phyloP scores from a whole-genome alignment of 352 stramenopile genomes.

The Thraustotheca clavata region DNA sequence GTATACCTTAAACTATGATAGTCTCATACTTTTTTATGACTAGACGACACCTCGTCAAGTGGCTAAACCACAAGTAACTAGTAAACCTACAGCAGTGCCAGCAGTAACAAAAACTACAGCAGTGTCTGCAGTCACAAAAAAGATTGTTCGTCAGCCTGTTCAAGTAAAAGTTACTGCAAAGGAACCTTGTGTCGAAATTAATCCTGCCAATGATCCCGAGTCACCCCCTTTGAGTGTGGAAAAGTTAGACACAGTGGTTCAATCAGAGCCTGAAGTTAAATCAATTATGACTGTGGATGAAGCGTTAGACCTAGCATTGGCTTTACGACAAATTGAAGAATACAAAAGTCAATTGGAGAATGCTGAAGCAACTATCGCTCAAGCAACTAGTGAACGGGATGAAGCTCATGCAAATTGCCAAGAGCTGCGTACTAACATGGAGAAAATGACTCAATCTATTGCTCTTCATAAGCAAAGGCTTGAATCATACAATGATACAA shows the following conservation, averaged over 20 bases:
- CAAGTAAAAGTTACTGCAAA: too few relatives aligned
- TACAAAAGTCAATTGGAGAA: background rate
- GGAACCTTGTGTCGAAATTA: too few relatives aligned
- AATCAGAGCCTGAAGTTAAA: too few relatives aligned
- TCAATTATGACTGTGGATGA: background rate
- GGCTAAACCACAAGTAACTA: background rate
- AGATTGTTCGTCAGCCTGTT: too few relatives aligned
- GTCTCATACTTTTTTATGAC: too few relatives aligned
- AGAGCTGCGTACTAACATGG: background rate
- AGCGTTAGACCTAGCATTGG: background rate
- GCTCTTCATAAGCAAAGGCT: background rate
- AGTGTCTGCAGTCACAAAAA: too few relatives aligned
- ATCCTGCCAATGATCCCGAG: too few relatives aligned
- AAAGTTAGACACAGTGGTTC: too few relatives aligned
- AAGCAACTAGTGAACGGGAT: background rate
- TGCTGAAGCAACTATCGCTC: background rate
- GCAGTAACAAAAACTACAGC: background rate
- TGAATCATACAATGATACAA: background rate
- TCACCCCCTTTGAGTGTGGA: too few relatives aligned
- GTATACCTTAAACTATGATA: too few relatives aligned
- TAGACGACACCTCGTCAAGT: background rate
- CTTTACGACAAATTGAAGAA: background rate
- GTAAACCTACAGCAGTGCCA: background rate
- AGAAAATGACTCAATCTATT: slow-evolving; percentile 3
- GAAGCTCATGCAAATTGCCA: background rate